Conservation (phyloP, 495 filamentous ascomycete genomes). For the Aspergillus carlsbadensis region DNA sequence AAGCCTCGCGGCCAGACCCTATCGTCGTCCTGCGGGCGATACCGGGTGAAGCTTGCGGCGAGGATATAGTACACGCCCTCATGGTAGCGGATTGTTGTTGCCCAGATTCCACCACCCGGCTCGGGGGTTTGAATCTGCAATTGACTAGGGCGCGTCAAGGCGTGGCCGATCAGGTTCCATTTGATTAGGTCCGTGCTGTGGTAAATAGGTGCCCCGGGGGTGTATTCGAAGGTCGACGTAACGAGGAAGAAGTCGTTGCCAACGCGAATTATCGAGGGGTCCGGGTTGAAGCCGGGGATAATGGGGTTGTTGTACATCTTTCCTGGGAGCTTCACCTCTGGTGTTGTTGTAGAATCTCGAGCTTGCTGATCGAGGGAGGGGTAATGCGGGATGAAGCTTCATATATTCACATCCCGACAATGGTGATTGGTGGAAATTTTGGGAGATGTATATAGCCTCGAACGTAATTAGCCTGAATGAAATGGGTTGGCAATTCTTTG, state of each 20-base stretch:
- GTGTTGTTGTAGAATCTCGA: too few relatives aligned
- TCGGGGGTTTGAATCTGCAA: conserved; percentile 60
- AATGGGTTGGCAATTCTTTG: neutral
- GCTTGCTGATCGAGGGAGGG: too few relatives aligned
- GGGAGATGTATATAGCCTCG: neutral
- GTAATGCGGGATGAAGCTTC: too few relatives aligned
- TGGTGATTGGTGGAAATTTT: neutral
- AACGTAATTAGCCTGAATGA: too few relatives aligned
- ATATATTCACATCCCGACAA: too few relatives aligned
- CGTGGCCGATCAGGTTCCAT: conserved; percentile 43
- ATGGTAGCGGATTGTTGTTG: conserved; percentile 43
- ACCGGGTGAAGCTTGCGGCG: conserved; percentile 41
- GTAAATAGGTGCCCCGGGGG: conserved; percentile 9
- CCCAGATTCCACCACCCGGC: conserved; percentile 49
- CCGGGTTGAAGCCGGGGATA: conserved; percentile 11
- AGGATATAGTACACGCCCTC: conserved; percentile 39
- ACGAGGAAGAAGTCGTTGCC: conserved; percentile 4
- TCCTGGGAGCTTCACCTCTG: too few relatives aligned
- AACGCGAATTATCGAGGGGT: conserved; percentile 3
- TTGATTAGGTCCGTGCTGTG: conserved; percentile 2
- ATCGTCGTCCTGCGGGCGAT: conserved; percentile 43
- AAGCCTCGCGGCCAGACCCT: conserved; percentile 48
- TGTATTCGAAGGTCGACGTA: conserved; percentile 7
- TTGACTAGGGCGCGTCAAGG: conserved; percentile 57
- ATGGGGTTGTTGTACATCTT: conserved; percentile 4